Conservation (phyloP, 768 basidiomycete species). For the Boletus sensibilis region DNA sequence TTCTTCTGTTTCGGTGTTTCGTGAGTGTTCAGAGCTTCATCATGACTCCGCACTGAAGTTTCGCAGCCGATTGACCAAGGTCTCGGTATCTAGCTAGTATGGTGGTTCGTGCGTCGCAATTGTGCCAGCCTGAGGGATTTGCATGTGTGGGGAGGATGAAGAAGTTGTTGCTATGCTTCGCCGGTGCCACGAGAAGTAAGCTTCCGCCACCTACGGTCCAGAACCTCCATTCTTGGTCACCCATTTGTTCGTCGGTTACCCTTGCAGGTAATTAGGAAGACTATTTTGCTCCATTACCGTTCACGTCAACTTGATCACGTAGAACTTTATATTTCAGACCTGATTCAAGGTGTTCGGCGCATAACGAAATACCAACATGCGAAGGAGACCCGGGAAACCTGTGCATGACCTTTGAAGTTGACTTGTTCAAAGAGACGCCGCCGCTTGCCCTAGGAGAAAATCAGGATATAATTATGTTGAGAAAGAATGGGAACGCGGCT, state of each 20-base stretch:
- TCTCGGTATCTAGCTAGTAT: background rate
- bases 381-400: background rate
- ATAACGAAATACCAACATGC: background rate
- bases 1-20: background rate
- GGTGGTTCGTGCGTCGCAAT: background rate
- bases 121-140: background rate
- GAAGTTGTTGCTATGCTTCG: background rate
- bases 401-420: background rate
- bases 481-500: background rate
- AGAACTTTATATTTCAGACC: background rate
- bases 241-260: slow-evolving; percentile 1
- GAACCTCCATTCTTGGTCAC: background rate
- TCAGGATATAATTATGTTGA: slow-evolving; percentile 1
- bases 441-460: background rate
- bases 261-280: background rate
- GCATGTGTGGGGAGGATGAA: background rate
- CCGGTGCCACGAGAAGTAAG: slow-evolving; percentile 1
- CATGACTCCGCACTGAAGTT: background rate
- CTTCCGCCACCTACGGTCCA: background rate
- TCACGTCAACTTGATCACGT: background rate
- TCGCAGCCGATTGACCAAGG: background rate
- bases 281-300: background rate
- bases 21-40: background rate
- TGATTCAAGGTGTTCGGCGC: background rate
- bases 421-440: background rate